Base-by-base conservation (phyloP, 2,329 filamentous ascomycete species). In the Diaporthe caulivora region DNA sequence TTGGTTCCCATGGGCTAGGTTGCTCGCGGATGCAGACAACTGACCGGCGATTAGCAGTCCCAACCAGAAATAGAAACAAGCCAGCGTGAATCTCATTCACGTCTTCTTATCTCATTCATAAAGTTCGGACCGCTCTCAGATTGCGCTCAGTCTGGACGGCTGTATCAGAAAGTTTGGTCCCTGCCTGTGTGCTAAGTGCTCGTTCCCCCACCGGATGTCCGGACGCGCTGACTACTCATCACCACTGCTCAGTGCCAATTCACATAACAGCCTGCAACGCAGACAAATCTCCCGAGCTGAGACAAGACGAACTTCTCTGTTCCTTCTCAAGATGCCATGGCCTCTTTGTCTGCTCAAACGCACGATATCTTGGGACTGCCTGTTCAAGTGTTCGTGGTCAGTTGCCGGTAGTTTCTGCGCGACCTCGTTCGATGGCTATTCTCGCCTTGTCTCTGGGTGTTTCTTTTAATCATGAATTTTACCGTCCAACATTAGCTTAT, bases 131-230 rank as follows among this genome's bases (percentile, higher is more conserved):
- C 62, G 62, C 62, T 44, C 58, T 67, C 62, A 53, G 62, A 67
- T 29, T 9, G 51, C 8, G 31, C 37, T 31, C 62, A 18, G 21
- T 34, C 21, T 65, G n/a, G n/a, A 24, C 44, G 47, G 44, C 31
- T 15, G 62, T 53, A n/a, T 53, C 47, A 67, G 62, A 49, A 49
- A 15, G 44, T n/a, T 21, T 65, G 44, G 60, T 24, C 60, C 44
- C 60, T 60, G 68, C 29, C 40, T 37, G 51, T 53, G 51, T 53
- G 24, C 13, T 31, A 1, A 11, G 68, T 17, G 24, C 24, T 51
- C 17, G 47, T 21, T 44, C 42, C 55, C 69, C 69, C 69, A 71
- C 18, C 69, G 69, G 69, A 71, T 18, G 18, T 71, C 69, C 69
- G 69, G 37, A 62, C 24, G 26, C 18, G 37, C 29, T 13, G 34